Base-by-base conservation (phyloP, 2,329 filamentous ascomycete species). In the Phialocephala subalpina region DNA sequence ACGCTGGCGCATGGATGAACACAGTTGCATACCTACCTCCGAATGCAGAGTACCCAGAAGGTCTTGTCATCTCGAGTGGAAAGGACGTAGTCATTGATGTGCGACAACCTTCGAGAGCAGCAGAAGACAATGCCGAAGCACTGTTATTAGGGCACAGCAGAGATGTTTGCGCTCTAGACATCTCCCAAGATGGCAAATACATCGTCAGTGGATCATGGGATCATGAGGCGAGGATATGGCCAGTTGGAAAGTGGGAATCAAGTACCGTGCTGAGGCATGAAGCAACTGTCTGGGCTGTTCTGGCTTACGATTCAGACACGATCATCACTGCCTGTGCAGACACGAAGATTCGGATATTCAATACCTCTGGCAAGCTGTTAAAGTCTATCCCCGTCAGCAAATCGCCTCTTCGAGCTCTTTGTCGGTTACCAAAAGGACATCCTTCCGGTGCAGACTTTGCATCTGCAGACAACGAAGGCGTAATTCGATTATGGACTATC, bases 131-230 rank as follows among this genome's bases (percentile, higher is more conserved):
- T 79, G 92, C 95, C 9, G 92, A 97, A 72, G 91, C 92, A 25
- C 84, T 98, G 68, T 85, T 99, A 11, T 82, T 97, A 59, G 95
- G 96, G 14, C 96, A 99, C 77, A 85, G 87, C 22, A 87, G 92
- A 77, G 98, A 98, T 74, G 89, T 99, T 55, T 97, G 95, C 77
- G 86, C 94, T 9, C 81, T 99, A 53, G 93, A 97, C 74, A 90
- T 93, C 18, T 90, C 90, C 59, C 86, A 90, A 0, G 86, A 89
- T 66, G 91, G 90, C 1, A 86, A 82, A 55, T 92, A 89, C 77
- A 84, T 98, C 47, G 90, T 97, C 56, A 98, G 95, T 70, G 96
- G 95, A 36, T 92, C 94, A 73, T 99, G 96, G 96, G 96, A 99
- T 78, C 88, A 88, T 35, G 91, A 94, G 70, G 94, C 93, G 33